Conservation (phyloP, 257 asterid genomes). For the Jasminum sambac region DNA sequence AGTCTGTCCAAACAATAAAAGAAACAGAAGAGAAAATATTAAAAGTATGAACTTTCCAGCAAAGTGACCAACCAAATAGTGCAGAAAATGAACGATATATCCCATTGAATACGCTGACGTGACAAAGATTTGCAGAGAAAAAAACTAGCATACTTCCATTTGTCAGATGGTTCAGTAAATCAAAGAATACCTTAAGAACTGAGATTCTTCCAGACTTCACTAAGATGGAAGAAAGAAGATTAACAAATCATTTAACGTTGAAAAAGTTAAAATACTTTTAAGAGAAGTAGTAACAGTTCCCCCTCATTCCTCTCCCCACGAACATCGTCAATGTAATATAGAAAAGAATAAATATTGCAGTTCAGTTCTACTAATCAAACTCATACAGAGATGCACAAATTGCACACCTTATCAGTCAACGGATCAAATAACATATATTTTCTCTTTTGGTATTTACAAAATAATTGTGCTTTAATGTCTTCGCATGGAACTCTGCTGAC, state of each 20-base stretch:
- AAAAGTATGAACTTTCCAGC: constrained; percentile 15
- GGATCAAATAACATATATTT: neutral
- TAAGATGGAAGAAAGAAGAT: no score
- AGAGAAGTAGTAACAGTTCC: neutral
- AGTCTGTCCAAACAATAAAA: constrained; percentile 45
- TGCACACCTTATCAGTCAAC: neutral
- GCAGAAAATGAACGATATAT: constrained; percentile 12
- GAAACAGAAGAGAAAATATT: constrained; percentile 8
- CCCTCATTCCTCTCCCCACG: constrained; percentile 2
- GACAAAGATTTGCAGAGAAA: neutral
- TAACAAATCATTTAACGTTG: neutral
- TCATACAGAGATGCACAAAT: neutral
- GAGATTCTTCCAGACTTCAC: neutral
- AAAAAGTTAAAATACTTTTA: constrained; percentile 10
- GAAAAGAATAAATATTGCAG: neutral
- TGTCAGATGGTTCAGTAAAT: neutral
- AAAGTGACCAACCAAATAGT: neutral
- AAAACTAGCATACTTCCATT: neutral
- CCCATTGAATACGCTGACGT: constrained; percentile 7
- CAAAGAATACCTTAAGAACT: neutral
- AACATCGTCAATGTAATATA: neutral
- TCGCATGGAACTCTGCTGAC: neutral
- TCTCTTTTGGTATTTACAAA: neutral
- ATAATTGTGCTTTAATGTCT: neutral
- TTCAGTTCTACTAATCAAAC: neutral